These are phyloP conservation scores for Nectriaceae sp. DNA, from an alignment of 2,329 filamentous ascomycete species.

Conservation along the genomic window DNA sequence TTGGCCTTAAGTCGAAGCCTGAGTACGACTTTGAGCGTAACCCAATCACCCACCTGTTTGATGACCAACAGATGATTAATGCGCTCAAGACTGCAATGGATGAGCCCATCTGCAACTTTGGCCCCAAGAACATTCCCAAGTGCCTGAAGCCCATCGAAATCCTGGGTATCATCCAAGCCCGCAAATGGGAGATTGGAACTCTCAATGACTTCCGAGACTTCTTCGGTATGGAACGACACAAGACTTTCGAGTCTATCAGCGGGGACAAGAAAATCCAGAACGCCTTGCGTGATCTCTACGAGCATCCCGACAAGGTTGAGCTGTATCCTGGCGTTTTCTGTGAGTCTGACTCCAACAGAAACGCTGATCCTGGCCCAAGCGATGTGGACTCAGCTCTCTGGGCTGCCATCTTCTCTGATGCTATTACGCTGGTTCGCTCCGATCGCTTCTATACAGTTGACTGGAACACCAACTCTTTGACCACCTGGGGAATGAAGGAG, in stretches of 20 bases:
- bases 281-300: slow-evolving; percentile 60
- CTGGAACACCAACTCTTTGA: slow-evolving; percentile 35
- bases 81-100: slow-evolving; percentile 61
- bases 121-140: slow-evolving; percentile 59
- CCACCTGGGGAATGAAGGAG: slow-evolving; percentile 28
- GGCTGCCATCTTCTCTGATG: slow-evolving; percentile 60
- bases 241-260: slow-evolving; percentile 61
- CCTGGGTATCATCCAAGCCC: slow-evolving; percentile 61
- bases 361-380: slow-evolving; percentile 53
- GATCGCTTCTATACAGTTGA: slow-evolving; percentile 60
- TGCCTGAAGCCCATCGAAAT: slow-evolving; percentile 63
- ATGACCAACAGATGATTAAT: slow-evolving; percentile 56
- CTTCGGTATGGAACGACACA: slow-evolving; percentile 59
- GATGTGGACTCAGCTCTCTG: slow-evolving; percentile 50
- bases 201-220: slow-evolving; percentile 67
- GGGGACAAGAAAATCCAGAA: slow-evolving; percentile 56
- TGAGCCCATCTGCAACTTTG: slow-evolving; percentile 55
- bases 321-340: slow-evolving; percentile 68
- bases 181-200: slow-evolving; percentile 50
- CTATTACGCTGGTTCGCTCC: slow-evolving; percentile 58
- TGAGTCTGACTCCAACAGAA: slow-evolving; percentile 40
- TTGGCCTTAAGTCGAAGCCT: slow-evolving; percentile 42
- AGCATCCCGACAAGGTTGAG: slow-evolving; percentile 66
- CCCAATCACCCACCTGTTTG: neutral
- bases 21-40: slow-evolving; percentile 50